Evolutionary conservation across 2,329 filamentous ascomycete genomes (phyloP).

Genomic region (Plectosphaerella plurivora): DNA sequence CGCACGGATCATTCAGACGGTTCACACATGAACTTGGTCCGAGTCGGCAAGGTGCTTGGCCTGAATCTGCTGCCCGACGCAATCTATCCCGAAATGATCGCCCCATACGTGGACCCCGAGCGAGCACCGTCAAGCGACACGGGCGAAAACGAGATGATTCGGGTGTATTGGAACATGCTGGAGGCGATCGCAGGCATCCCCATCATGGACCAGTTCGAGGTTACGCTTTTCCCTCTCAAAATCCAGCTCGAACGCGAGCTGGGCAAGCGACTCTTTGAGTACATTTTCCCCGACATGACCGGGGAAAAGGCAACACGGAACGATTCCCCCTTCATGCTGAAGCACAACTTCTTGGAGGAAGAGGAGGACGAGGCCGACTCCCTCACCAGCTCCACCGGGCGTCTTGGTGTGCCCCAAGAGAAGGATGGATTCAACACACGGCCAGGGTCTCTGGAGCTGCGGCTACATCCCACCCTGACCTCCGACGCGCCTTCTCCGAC

Average conservation of each 20-base stretch:
- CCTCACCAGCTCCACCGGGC: conserved; percentile 31
- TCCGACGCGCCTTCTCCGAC: conserved; percentile 38
- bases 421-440: conserved; percentile 53
- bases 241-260: conserved; percentile 91
- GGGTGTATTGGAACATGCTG: conserved; percentile 96
- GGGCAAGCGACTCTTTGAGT: conserved; percentile 90
- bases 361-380: conserved; percentile 39
- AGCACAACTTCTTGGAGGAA: conserved; percentile 41
- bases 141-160: conserved; percentile 66
- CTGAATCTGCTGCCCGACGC: conserved; percentile 87
- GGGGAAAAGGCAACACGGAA: conserved; percentile 44
- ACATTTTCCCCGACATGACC: conserved; percentile 87
- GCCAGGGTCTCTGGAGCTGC: conserved; percentile 72
- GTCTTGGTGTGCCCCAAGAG: conserved; percentile 32
- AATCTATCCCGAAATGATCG: conserved; percentile 93
- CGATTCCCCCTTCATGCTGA: conserved; percentile 56
- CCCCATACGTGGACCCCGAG: conserved; percentile 74
- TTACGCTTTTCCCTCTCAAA: conserved; percentile 87
- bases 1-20: conserved; percentile 96
- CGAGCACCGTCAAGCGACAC: conserved; percentile 21
- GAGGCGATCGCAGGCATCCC: conserved; percentile 97
- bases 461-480: conserved; percentile 76
- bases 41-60: conserved; percentile 82
- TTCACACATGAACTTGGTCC: conserved; percentile 88
- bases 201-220: conserved; percentile 94